Evolutionary conservation across 805 yeast species (phyloP).

Genomic region (Sporopachydermia quercuum): DNA sequence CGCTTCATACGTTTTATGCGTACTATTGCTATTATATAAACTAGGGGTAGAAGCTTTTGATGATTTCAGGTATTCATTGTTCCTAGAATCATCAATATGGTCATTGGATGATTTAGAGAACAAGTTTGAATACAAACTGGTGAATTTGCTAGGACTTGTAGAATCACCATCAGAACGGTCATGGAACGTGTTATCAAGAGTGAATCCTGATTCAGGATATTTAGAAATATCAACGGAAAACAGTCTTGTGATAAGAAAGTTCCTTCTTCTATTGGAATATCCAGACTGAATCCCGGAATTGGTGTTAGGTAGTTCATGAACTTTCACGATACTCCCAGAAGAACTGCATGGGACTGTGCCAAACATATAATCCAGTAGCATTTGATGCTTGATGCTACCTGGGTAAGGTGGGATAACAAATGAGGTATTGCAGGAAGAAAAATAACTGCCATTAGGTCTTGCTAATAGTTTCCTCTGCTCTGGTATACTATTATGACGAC

Average conservation of each 20-base stretch:
- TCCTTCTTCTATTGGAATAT: too few relatives aligned
- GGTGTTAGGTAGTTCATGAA: neutral
- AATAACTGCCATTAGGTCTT: neutral
- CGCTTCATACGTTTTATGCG: too few relatives aligned
- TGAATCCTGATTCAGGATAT: neutral
- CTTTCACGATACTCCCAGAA: neutral
- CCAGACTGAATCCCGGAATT: neutral
- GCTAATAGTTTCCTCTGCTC: too few relatives aligned
- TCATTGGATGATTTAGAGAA: neutral
- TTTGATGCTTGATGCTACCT: neutral
- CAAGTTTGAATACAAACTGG: neutral
- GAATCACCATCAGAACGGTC: neutral
- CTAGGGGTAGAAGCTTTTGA: neutral
- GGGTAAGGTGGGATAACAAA: slow-evolving; percentile 1
- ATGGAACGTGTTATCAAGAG: neutral
- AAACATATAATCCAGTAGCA: slow-evolving; percentile 2
- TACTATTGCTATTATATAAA: neutral
- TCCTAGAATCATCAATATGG: too few relatives aligned
- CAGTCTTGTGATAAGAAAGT: neutral
- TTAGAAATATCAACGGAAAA: neutral
- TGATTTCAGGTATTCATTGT: too few relatives aligned
- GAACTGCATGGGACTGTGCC: slow-evolving; percentile 3
- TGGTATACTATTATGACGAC: too few relatives aligned
- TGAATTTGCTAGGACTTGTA: neutral
- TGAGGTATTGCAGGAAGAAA: neutral